Percentiles rank a stretch among this genome's conserved stretches.
Evolutionary conservation across 768 basidiomycete species (phyloP).

Genomic region (Phanerodontia chrysosporium): DNA sequence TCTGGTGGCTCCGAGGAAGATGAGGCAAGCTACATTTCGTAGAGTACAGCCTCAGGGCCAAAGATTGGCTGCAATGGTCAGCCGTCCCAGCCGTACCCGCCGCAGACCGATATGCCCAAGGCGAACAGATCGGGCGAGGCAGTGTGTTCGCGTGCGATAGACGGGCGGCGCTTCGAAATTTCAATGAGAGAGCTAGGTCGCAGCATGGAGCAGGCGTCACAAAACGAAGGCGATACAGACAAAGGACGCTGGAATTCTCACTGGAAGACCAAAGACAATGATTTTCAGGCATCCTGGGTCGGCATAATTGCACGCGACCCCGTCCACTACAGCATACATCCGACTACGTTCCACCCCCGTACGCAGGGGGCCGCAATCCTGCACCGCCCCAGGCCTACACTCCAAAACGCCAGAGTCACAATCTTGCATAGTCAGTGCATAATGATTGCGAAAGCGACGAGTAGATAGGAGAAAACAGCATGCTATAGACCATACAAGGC

Average conservation of each 20-base stretch:
- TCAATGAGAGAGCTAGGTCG: not conserved
- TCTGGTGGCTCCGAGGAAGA: not conserved
- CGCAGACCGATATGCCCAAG: not conserved
- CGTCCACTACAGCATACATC: not conserved
- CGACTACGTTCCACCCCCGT: not conserved
- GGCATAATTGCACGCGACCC: not conserved
- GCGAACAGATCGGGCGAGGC: not conserved
- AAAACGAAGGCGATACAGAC: not conserved
- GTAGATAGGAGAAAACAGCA: constrained; percentile 20
- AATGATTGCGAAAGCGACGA: constrained; percentile 22
- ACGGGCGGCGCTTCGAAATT: not conserved
- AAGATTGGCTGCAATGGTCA: too few relatives aligned
- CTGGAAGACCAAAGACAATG: not conserved
- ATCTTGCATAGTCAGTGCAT: constrained; percentile 18
- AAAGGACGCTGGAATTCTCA: not conserved
- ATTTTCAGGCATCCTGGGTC: not conserved
- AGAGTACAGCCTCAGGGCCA: not conserved
- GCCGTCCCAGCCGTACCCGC: too few relatives aligned
- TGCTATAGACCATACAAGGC: constrained; percentile 28
- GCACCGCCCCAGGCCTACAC: not conserved
- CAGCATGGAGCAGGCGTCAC: not conserved
- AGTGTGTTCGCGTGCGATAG: not conserved
- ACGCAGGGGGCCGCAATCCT: not conserved
- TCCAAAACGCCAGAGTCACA: not conserved
- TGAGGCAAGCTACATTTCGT: not conserved